A percentile compares a stretch with the other conserved stretches of the same genome.
Conservation (phyloP, 352 stramenopile species). For the Pythium aristosporum region DNA sequence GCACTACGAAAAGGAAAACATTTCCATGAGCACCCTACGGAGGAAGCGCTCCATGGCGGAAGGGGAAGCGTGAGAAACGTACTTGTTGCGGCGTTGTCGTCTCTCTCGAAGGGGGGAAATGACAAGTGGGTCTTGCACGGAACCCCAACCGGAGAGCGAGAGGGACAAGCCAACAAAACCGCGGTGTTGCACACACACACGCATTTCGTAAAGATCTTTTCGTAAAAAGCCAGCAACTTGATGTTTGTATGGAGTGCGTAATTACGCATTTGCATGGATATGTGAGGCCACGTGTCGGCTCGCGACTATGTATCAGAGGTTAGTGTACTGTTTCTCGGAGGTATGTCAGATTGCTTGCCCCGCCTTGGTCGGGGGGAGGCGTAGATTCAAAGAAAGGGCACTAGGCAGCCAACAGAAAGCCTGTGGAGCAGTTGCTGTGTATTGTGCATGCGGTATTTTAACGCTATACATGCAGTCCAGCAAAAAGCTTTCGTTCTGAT, state of each 20-base stretch:
- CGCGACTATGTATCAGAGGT: constrained; percentile 10
- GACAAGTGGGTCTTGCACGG: constrained; percentile 18
- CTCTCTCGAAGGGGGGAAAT: constrained; percentile 28
- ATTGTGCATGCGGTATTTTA: no score
- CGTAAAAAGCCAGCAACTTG: constrained; percentile 22
- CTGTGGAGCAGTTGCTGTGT: no score
- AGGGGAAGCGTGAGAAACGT: constrained; percentile 1
- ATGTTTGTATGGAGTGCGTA: constrained; percentile 20
- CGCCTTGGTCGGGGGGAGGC: no score
- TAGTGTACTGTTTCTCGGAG: background rate
- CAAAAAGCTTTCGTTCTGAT: no score
- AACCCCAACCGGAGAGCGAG: constrained; percentile 2
- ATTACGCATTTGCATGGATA: constrained; percentile 1
- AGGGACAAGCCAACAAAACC: constrained; percentile 6
- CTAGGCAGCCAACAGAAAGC: no score
- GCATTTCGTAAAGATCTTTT: constrained; percentile 11
- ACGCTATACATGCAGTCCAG: no score
- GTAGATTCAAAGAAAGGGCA: no score
- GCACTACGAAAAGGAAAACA: constrained; percentile 53
- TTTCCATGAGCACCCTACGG: background rate
- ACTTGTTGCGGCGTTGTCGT: constrained; percentile 27
- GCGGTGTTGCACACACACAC: constrained; percentile 18
- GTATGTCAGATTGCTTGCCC: no score
- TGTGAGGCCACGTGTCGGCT: constrained; percentile 24
- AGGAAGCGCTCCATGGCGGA: background rate